Base-by-base conservation (phyloP, 306 rosid species). In the Cicer pinnatifidum region DNA sequence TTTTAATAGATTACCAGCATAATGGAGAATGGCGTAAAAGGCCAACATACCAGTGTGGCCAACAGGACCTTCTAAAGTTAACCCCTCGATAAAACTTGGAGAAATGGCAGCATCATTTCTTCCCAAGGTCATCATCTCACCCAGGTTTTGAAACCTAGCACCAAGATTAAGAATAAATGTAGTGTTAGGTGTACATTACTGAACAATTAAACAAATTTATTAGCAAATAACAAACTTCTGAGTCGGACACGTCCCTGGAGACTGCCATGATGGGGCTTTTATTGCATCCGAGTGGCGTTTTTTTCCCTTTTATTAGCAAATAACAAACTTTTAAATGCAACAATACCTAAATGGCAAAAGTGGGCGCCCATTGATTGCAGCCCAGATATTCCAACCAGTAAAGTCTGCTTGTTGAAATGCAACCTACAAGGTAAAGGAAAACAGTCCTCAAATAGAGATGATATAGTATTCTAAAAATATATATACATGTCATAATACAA, bases 391-490 rank as follows among this genome's bases (percentile, higher is more conserved):
- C 98, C 97, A 93, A 73, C 97, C 98, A 71, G 94, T 77, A 77
- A 93, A 93, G 83, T 91, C 98, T 1, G 98, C 98, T 81, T 93
- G 97, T 85, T 93, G 98, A 86, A 93, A 91, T 17, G 98, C 97
- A 79, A 94, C 98, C 92, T 91, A 80, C 60, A 43, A 73, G 35
- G 69, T 28, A 71, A 78, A 75, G 41, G 47, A n/a, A 67, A 76
- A 74, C 78, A 75, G 48, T 20, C 17, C 12, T 33, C 75, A 81
- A 71, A 67, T 16, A 60, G 70, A 53, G 37, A 71, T 58, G 57
- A 48, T 45, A 28, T 45, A 28, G 8, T 59, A 68, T 35, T 37
- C 72, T 57, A 23, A 56, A 69, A 37, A 64, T 19, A 46, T 9
- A 51, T 7, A 57, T 38, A 15, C 2, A 28, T 41, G 54, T n/a